phyloP scores from a whole-genome alignment of 139 green algal genomes.

The Medakamo hakoo region DNA sequence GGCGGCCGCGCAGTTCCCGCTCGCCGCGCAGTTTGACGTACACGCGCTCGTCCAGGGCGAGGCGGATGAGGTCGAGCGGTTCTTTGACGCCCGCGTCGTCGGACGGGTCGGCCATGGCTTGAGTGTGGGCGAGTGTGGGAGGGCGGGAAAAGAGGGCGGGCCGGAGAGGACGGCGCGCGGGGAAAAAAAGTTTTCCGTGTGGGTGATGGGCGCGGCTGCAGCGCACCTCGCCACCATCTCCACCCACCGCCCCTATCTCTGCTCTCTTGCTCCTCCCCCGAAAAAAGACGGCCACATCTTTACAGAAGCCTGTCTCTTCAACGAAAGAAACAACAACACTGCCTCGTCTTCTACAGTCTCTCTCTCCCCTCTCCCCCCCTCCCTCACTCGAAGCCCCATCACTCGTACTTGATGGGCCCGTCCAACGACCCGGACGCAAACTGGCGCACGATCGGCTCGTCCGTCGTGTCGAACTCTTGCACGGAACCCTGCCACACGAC shows the following conservation, averaged over 20 bases:
- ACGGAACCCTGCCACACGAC: conserved; percentile 90
- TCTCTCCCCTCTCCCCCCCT: too few species aligned
- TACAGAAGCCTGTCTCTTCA: too few species aligned
- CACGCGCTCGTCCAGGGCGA: conserved; percentile 84
- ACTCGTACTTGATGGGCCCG: conserved; percentile 79
- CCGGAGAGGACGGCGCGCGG: background rate
- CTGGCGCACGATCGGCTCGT: conserved; percentile 88
- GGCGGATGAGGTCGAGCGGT: conserved; percentile 84
- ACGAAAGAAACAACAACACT: too few species aligned
- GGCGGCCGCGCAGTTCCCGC: conserved; percentile 75
- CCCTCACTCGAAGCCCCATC: conserved; percentile 2
- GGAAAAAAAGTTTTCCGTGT: too few species aligned
- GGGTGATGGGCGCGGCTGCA: too few species aligned
- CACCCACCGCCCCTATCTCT: too few species aligned
- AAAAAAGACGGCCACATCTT: background rate
- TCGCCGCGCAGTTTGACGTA: conserved; percentile 91
- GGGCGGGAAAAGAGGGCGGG: background rate
- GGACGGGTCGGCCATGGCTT: background rate
- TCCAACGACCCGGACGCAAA: conserved; percentile 73
- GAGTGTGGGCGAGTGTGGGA: background rate
- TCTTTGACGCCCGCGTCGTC: conserved; percentile 57
- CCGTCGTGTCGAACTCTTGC: conserved; percentile 81
- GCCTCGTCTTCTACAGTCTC: too few species aligned
- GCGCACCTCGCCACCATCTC: too few species aligned
- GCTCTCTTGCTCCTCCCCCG: too few species aligned